Percentiles rank a stretch among this genome's conserved stretches.
phyloP scores from a whole-genome alignment of 371 early-diverging fungal species.

The Mortierella sp. region DNA sequence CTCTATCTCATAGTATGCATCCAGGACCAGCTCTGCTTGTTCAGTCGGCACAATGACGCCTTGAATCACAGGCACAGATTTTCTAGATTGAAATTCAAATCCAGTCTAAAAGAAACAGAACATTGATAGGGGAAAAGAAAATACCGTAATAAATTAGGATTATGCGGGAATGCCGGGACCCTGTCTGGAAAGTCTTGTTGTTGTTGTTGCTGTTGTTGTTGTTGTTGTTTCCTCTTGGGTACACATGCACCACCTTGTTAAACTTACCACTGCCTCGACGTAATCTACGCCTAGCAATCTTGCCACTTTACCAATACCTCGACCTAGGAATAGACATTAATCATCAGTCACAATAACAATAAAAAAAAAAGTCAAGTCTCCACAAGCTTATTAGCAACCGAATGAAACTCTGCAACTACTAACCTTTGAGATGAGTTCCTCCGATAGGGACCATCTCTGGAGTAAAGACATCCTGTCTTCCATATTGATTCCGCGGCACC shows the following conservation, averaged over 20 bases:
- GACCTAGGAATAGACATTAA: slow-evolving; percentile 19
- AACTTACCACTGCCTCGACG: slow-evolving; percentile 81
- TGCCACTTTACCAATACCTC: slow-evolving; percentile 75
- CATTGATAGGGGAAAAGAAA: not conserved
- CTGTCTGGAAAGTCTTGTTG: not conserved
- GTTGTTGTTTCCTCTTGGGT: not conserved
- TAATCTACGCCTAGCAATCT: slow-evolving; percentile 81
- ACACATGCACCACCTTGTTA: not conserved
- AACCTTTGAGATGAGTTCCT: slow-evolving; percentile 80
- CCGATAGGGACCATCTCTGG: slow-evolving; percentile 88
- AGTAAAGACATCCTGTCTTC: slow-evolving; percentile 87
- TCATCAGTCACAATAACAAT: not conserved
- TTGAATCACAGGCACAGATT: slow-evolving; percentile 72
- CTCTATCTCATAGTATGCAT: slow-evolving; percentile 61
- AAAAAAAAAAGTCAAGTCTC: not conserved
- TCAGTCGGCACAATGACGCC: slow-evolving; percentile 84
- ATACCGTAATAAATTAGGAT: not conserved
- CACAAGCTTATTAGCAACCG: not conserved
- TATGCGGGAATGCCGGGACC: not conserved
- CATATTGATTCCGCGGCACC: slow-evolving; percentile 85
- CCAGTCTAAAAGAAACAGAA: slow-evolving; percentile 61
- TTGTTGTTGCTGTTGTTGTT: not conserved
- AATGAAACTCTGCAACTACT: slow-evolving; percentile 15
- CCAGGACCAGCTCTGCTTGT: slow-evolving; percentile 67
- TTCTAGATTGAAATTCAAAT: slow-evolving; percentile 80